Percentiles rank a stretch among this genome's conserved stretches.
Evolutionary conservation across 805 yeast genomes (phyloP).

Genomic region (Dipodascopsis uninucleata): DNA sequence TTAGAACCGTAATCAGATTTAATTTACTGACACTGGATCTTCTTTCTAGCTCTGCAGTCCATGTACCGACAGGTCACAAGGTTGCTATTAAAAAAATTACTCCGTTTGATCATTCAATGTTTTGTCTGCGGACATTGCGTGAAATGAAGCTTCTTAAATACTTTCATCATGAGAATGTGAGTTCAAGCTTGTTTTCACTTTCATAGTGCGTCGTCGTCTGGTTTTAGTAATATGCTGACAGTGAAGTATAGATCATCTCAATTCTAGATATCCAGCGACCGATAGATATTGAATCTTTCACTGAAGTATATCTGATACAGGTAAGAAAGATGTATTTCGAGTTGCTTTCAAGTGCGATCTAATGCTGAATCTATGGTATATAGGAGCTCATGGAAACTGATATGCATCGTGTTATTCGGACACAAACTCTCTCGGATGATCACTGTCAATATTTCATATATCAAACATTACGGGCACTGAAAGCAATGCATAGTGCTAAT

Average conservation of each 20-base stretch:
- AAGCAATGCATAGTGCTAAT: conserved; percentile 89
- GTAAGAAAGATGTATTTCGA: background rate
- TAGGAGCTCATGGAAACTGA: conserved; percentile 90
- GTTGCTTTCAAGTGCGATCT: background rate
- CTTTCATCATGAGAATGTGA: conserved; percentile 82
- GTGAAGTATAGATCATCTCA: conserved; percentile 61
- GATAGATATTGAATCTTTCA: conserved; percentile 64
- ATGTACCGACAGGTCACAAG: conserved; percentile 75
- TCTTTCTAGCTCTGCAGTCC: conserved; percentile 63
- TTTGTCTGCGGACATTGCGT: conserved; percentile 81
- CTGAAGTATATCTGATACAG: conserved; percentile 72
- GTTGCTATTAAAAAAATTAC: conserved; percentile 96
- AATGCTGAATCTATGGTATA: conserved; percentile 30
- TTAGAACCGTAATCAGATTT: too few relatives aligned
- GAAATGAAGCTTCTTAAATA: conserved; percentile 85
- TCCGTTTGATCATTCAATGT: conserved; percentile 86
- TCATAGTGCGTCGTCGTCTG: too few relatives aligned
- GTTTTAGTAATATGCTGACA: too few relatives aligned
- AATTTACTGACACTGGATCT: background rate
- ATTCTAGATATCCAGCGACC: conserved; percentile 89
- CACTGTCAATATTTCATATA: conserved; percentile 91
- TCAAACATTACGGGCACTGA: conserved; percentile 84
- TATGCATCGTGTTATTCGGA: conserved; percentile 71
- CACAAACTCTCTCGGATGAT: conserved; percentile 82
- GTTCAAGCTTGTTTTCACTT: too few relatives aligned